phyloP scores from a whole-genome alignment of 2,329 filamentous ascomycete species.

The Aspergillus costaricaensis region DNA sequence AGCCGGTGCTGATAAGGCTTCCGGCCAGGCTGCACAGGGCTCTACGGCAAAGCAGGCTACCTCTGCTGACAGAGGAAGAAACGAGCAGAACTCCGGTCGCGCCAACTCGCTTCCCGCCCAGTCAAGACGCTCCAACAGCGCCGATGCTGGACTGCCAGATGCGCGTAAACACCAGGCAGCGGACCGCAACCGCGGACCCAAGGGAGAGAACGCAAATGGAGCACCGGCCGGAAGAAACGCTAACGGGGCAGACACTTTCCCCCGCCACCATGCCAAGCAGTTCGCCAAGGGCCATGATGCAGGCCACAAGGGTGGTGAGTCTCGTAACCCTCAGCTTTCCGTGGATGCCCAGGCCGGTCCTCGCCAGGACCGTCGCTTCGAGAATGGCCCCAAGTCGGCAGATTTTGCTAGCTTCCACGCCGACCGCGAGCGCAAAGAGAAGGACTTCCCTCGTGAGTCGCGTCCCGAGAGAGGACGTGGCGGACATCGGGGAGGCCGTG shows the following conservation, averaged over 20 bases:
- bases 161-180: conserved; percentile 35
- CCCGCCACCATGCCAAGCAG: conserved; percentile 38
- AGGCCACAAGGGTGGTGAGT: conserved; percentile 29
- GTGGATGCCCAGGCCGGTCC: conserved; percentile 37
- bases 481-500: conserved; percentile 45
- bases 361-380: conserved; percentile 42
- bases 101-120: conserved; percentile 45
- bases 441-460: conserved; percentile 39
- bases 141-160: conserved; percentile 34
- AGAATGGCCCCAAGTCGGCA: conserved; percentile 41
- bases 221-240: conserved; percentile 29
- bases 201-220: conserved; percentile 35
- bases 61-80: conserved; percentile 37
- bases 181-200: conserved; percentile 36
- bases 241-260: conserved; percentile 31
- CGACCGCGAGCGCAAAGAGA: conserved; percentile 34
- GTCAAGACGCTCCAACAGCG: conserved; percentile 38
- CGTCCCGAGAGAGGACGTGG: conserved; percentile 44
- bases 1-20: conserved; percentile 37
- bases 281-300: conserved; percentile 36
- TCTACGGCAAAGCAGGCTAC: conserved; percentile 30
- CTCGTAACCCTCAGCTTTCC: conserved; percentile 31
- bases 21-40: conserved; percentile 30
- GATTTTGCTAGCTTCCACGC: conserved; percentile 35
- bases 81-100: conserved; percentile 38